Evolutionary conservation across 345 rosid genomes (phyloP).

Genomic region (Gossypium arboreum): DNA sequence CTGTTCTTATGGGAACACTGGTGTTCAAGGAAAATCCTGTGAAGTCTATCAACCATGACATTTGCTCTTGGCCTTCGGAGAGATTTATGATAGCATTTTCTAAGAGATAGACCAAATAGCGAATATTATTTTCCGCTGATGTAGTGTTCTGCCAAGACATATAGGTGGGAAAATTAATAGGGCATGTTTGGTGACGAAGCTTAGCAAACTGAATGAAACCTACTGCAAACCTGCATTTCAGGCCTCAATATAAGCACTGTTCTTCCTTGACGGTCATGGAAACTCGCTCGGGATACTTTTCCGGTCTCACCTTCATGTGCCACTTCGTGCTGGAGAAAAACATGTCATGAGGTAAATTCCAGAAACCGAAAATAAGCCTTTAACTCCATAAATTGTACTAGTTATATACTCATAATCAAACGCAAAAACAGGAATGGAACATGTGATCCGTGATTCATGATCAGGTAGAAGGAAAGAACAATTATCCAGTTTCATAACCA

Average conservation of each 20-base stretch:
- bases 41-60: slow-evolving; percentile 90
- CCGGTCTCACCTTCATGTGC: slow-evolving; percentile 95
- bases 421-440: neutral
- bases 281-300: slow-evolving; percentile 68
- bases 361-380: neutral
- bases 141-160: slow-evolving; percentile 58
- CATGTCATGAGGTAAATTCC: neutral
- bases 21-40: slow-evolving; percentile 69
- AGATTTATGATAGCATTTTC: slow-evolving; percentile 87
- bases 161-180: neutral
- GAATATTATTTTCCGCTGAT: slow-evolving; percentile 63
- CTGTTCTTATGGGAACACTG: slow-evolving; percentile 46
- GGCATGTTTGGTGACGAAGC: neutral
- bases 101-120: slow-evolving; percentile 74
- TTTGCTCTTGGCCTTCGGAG: slow-evolving; percentile 76
- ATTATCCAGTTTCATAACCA: neutral
- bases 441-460: neutral
- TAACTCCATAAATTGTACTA: neutral
- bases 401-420: neutral
- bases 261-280: slow-evolving; percentile 73
- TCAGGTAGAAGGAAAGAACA: neutral
- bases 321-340: slow-evolving; percentile 52
- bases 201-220: neutral
- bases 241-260: slow-evolving; percentile 92
- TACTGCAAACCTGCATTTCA: slow-evolving; percentile 56